These are phyloP conservation scores for Aegle marmelos DNA, from an alignment of 345 rosid genomes.

Conservation along the genomic window DNA sequence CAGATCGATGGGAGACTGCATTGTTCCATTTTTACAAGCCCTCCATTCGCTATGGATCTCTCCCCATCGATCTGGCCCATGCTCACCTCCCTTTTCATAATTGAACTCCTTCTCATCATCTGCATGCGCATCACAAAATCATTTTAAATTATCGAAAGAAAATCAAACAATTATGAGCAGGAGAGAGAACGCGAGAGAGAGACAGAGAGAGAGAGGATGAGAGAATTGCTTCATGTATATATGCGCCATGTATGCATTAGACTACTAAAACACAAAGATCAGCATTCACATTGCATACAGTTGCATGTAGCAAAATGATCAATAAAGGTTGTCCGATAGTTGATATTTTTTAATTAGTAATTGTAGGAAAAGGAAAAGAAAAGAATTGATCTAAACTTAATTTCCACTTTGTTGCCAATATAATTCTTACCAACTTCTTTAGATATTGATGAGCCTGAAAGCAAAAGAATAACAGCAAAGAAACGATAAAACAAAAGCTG, in stretches of 20 bases:
- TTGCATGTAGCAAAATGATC: not conserved
- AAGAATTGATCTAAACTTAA: not conserved
- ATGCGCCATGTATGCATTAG: too few relatives aligned
- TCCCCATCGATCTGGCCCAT: conserved; percentile 76
- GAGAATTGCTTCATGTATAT: too few relatives aligned
- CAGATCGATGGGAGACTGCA: conserved; percentile 88
- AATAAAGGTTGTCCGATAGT: not conserved
- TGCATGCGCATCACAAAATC: conserved; percentile 12
- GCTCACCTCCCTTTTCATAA: conserved; percentile 32
- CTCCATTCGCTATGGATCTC: conserved; percentile 56
- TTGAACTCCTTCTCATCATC: conserved; percentile 68
- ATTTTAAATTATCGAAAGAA: too few relatives aligned
- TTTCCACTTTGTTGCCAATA: too few relatives aligned
- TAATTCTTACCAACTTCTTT: conserved; percentile 45
- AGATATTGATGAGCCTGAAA: conserved; percentile 13
- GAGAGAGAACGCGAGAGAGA: too few relatives aligned
- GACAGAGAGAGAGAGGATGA: too few relatives aligned
- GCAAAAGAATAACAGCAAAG: conserved; percentile 21
- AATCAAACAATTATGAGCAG: too few relatives aligned
- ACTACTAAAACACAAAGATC: not conserved
- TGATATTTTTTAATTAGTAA: not conserved
- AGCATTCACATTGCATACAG: too few relatives aligned
- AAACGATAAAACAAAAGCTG: conserved; percentile 19
- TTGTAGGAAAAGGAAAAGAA: not conserved
- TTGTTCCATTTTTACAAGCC: conserved; percentile 55